Evolutionary conservation across 768 basidiomycete species (phyloP).

Genomic region (Pulveroboletus frians): DNA sequence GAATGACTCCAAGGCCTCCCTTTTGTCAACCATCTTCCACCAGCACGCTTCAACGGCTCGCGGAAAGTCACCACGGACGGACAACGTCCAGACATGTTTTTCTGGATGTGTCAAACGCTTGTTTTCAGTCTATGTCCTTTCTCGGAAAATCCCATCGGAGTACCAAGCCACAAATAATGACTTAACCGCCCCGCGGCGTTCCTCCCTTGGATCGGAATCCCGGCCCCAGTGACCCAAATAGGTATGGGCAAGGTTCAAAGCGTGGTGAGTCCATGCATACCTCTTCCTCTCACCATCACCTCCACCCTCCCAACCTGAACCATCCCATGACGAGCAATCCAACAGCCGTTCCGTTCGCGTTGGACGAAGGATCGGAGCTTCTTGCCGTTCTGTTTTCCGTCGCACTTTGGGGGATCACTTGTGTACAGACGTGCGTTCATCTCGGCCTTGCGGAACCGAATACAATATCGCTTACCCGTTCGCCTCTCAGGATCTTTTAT

Average conservation of each 20-base stretch:
- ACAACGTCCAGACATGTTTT: neutral
- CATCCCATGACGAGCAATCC: neutral
- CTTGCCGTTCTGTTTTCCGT: constrained; percentile 14
- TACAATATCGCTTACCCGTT: neutral
- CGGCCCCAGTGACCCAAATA: neutral
- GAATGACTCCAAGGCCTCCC: neutral
- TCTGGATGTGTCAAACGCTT: neutral
- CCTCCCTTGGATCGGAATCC: neutral
- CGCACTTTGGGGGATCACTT: constrained; percentile 23
- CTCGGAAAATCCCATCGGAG: neutral
- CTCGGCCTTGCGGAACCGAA: neutral
- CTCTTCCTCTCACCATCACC: neutral
- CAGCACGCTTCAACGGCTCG: too few species aligned
- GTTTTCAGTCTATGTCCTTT: neutral
- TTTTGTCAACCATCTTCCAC: neutral
- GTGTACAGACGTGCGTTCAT: constrained; percentile 16
- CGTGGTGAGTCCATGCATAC: neutral
- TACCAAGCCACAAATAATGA: neutral
- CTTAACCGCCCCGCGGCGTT: neutral
- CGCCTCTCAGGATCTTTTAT: constrained; percentile 10
- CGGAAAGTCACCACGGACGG: neutral
- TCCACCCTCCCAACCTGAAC: neutral
- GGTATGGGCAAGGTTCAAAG: neutral
- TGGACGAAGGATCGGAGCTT: constrained; percentile 13
- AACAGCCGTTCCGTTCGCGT: neutral